phyloP scores from a whole-genome alignment of 371 early-diverging fungal species.

The Mucor mucedo region DNA sequence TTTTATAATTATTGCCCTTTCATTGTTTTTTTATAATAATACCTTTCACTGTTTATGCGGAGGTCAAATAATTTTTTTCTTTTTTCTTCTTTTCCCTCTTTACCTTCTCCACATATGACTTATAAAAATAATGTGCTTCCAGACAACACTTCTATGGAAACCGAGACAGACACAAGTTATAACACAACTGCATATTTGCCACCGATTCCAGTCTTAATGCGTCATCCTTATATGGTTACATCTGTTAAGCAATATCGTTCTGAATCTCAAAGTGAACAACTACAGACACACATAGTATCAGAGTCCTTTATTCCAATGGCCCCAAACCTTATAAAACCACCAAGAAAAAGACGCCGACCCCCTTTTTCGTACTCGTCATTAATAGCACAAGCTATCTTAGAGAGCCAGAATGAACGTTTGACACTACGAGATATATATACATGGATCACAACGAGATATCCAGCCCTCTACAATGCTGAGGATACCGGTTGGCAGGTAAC shows the following conservation, averaged over 20 bases:
- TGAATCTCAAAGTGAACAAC: conserved; percentile 48
- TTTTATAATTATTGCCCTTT: no score
- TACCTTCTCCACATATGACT: no score
- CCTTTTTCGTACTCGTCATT: conserved; percentile 79
- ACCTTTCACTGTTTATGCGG: no score
- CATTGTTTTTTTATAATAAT: no score
- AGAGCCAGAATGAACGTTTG: conserved; percentile 60
- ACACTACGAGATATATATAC: conserved; percentile 75
- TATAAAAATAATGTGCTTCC: no score
- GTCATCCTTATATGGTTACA: conserved; percentile 41
- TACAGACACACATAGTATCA: conserved; percentile 51
- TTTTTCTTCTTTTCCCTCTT: no score
- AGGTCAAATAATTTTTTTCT: no score
- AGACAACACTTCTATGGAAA: no score
- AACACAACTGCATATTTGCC: conserved; percentile 30
- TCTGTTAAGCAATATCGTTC: conserved; percentile 48
- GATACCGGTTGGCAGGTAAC: conserved; percentile 74
- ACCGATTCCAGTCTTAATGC: conserved; percentile 51
- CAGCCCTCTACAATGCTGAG: conserved; percentile 69
- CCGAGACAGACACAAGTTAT: no score
- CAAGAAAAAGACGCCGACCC: conserved; percentile 66
- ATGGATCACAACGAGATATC: conserved; percentile 74
- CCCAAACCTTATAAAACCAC: conserved; percentile 47
- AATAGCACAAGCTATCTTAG: conserved; percentile 75
- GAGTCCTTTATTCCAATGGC: conserved; percentile 56